Conservation (phyloP, 2,329 filamentous ascomycete species). For the Alternaria tenuissima region DNA sequence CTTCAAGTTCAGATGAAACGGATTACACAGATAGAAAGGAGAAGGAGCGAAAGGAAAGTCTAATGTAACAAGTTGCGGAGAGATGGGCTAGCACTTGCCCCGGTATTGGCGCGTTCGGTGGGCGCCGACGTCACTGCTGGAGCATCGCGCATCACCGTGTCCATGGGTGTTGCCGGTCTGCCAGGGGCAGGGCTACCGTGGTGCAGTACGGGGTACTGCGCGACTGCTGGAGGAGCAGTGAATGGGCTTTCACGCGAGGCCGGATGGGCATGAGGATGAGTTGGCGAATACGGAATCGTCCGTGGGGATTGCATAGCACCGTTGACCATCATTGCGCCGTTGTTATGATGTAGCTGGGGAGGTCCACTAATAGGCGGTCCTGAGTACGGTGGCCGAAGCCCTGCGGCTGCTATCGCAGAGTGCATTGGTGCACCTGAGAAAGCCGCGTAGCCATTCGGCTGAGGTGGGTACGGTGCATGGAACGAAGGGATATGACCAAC, state of each 20-base stretch:
- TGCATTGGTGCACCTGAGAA: constrained; percentile 43
- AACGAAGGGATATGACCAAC: constrained; percentile 41
- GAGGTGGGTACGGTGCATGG: constrained; percentile 44
- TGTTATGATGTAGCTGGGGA: constrained; percentile 45
- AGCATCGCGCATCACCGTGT: constrained; percentile 45
- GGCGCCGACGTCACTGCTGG: constrained; percentile 37
- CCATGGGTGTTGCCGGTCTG: constrained; percentile 47
- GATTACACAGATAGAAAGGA: constrained; percentile 9
- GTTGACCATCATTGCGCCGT: constrained; percentile 44
- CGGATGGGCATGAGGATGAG: constrained; percentile 44
- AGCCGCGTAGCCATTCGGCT: constrained; percentile 46
- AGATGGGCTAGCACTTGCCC: constrained; percentile 58
- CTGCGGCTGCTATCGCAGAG: constrained; percentile 37
- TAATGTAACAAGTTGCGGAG: constrained; percentile 58
- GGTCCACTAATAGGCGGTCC: constrained; percentile 39
- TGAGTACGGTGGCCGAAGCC: constrained; percentile 40
- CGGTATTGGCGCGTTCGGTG: constrained; percentile 42
- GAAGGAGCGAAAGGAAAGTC: constrained; percentile 17
- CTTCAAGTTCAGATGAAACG: constrained; percentile 13
- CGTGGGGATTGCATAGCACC: constrained; percentile 50
- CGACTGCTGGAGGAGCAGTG: constrained; percentile 34
- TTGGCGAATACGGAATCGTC: constrained; percentile 47
- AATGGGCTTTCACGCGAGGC: constrained; percentile 50
- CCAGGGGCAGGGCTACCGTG: constrained; percentile 45
- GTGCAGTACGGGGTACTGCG: constrained; percentile 39